Base-by-base conservation (phyloP, 2,329 filamentous ascomycete genomes). In the Colletotrichum plurivorum region DNA sequence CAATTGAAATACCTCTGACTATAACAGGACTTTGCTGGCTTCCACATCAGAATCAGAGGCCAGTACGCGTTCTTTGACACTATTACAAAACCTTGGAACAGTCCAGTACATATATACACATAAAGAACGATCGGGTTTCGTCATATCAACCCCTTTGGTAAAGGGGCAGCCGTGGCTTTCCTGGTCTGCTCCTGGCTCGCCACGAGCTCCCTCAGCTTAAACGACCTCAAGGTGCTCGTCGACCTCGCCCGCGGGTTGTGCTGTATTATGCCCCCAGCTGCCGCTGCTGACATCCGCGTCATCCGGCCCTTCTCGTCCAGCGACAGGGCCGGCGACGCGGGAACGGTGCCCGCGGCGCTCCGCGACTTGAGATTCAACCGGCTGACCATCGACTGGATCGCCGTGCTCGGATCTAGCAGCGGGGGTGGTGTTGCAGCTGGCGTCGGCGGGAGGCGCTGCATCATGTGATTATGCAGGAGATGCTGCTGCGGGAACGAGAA, bases 341-440 rank as follows among this genome's bases (percentile, higher is more conserved):
- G 67, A 46, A 70, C 71, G 46, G 52, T 70, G 72, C 16, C 68
- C 55, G 22, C 64, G 1, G n/a, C 51, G 8, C 70, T 72, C 54
- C 76, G 72, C 8, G 76, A 75, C n/a, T 78, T 75, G 1, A 77
- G 73, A 49, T 81, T 78, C 13, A 81, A 62, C 48, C 77, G 78
- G 65, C 74, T 73, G 73, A 79, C 77, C 75, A 78, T 78, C 5
- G 76, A 73, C 18, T 70, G 74, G 58, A 81, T 75, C 9, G 77
- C 77, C 2, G 76, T 69, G 3, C 67, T 69, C 1, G 73, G 62
- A 52, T 76, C 75, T 13, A 78, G 71, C 1, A 76, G 76, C 31
- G 78, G 31, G 1, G 31, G 77, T 9, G 76, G 77, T 9, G 76
- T 76, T 7, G 65, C 51, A 1, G 67, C 63, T 1, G 71, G 71